Base-by-base conservation (phyloP, 345 rosid species). In the Eucalyptus sp. region DNA sequence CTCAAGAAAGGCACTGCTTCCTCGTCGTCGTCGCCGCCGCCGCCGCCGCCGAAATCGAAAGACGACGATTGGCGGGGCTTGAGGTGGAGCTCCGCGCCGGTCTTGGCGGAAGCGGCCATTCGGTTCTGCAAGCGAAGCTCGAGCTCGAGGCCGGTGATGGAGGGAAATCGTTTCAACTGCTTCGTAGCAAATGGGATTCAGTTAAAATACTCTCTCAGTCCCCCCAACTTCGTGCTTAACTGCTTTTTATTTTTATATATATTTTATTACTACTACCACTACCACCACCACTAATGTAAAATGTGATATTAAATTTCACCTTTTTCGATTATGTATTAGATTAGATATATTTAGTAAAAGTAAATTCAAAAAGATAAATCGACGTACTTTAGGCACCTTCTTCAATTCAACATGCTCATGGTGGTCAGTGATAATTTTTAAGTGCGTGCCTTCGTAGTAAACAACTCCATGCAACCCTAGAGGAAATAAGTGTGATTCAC, bases 1-100 rank as follows among this genome's bases (percentile, higher is more conserved):
- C 88, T 93, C 94, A 97, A 95, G 95, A 97, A 95, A 5, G 97
- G 94, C 87, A 94, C 88, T 62, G 89, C 93, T 24, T 76, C 84
- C 83, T 37, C 83, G 5, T 86, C 91, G 10, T 24, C 90, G 87
- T 88, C 86, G 83, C 37, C 64, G n/a, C 27, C 11, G 62, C 62
- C 3, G 62, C 13, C 29, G 64, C 44, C 71, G 20, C 89, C 54
- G 87, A 46, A 62, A 43, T 89, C 94, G 41, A 89, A 86, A 52
- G 89, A 85, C 50, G 68, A 43, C 16, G 86, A 66, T 22, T 8
- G 81, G 44, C 56, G 87, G 33, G 91, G 89, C 58, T 92, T 90
- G 91, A 91, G 87, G 31, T 90, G 91, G 87, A 90, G 87, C 46
- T 89, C 90, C 20, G 89, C 71, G 11, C 91, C 91, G 86, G 48